Evolutionary conservation across 805 yeast genomes (phyloP), one percentile per base, ranked within the genome.

Genomic region (Cyberlindnera mississippiensis): DNA sequence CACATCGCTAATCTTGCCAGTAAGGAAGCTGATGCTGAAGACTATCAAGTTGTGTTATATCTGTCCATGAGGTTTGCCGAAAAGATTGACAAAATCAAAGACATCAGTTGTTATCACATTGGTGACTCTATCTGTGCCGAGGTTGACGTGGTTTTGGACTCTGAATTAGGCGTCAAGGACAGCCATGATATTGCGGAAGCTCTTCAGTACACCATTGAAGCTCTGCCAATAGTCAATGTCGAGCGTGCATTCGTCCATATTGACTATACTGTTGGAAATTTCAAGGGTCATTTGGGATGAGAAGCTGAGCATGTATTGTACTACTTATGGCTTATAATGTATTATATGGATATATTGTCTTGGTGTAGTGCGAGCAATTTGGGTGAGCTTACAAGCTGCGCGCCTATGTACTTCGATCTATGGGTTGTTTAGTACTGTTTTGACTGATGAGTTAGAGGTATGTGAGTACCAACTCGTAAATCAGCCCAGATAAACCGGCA

Each of bases 201-300:
- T 0, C 63, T 85, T 34, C 95, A 85, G 61, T 85, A 84, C 55
- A 85, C 93, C 2, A 69, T 85, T 19, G 95, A 85, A 50, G 78
- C 89, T 0, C 64, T 85, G 45, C 89, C 91, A 0, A 75, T 69
- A 59, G 89, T 85, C 2, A 74, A 70, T 59, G 88, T 85, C 3
- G 91, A 85, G 56, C 67, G 95, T 39, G 88, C 90, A 2, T 85
- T 81, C 68, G 93, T 85, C 14, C 95, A 85, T 57, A 70, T 85
- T 26, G 95, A 85, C 52, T 80, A 79, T 45, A 60, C 61, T 33
- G 70, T 60, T 14, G 59, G 61, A 11, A 69, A 69, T 45, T 68
- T 54, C 50, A 51, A 50, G 32, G 73, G 73, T 1, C 73, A 69
- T 41, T 42, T 67, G 33, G 36, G 42, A 8, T 24, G 27, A 24